Evolutionary conservation across 1,284 basidiomycete species (phyloP).

Genomic region (Pseudozyma sp.): DNA sequence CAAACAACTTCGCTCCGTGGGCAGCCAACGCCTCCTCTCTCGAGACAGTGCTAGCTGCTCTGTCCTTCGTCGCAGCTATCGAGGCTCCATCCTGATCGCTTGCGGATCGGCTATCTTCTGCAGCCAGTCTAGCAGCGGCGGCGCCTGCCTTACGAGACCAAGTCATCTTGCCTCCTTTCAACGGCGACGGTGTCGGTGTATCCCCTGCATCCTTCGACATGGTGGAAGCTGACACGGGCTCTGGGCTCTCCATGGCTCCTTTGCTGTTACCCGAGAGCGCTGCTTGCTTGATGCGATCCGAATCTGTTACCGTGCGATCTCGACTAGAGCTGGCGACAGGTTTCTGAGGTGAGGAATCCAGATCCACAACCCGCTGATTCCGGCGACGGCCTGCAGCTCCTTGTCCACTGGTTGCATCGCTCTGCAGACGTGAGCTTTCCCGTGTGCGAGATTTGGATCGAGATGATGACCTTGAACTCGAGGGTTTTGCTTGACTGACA

Average conservation of each 20-base stretch:
- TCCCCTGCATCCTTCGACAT: not conserved
- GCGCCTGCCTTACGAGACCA: constrained; percentile 14
- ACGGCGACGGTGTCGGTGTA: not conserved
- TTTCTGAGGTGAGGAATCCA: constrained; percentile 34
- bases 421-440: constrained; percentile 3
- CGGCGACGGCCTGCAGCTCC: constrained; percentile 13
- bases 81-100: not conserved
- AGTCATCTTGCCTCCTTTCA: constrained; percentile 4
- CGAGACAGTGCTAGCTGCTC: too few relatives aligned
- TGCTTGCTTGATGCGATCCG: constrained; percentile 51
- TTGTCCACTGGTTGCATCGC: not conserved
- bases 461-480: constrained; percentile 7
- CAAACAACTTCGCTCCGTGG: constrained; percentile 13
- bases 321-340: constrained; percentile 1
- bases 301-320: constrained; percentile 32
- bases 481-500: not conserved
- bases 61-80: not conserved
- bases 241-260: constrained; percentile 20
- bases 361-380: constrained; percentile 46
- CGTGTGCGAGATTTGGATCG: constrained; percentile 14
- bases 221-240: not conserved
- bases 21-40: constrained; percentile 1
- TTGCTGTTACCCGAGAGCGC: constrained; percentile 25
- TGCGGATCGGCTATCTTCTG: not conserved
- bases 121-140: constrained; percentile 10